Base-by-base conservation (phyloP, 2,329 filamentous ascomycete genomes). In the Lachnellula subtilissima region DNA sequence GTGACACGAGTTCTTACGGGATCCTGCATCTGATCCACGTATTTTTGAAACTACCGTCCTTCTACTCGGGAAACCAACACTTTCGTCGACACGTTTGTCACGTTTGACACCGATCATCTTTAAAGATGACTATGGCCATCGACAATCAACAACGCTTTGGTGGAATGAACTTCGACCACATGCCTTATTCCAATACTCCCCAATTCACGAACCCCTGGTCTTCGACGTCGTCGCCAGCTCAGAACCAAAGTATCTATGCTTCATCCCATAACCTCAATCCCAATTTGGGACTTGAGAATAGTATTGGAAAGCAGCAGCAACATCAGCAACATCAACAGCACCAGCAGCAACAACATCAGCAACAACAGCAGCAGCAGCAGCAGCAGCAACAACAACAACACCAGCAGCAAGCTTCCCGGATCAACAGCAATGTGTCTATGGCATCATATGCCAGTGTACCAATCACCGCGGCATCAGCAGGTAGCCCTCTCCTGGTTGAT, bases 201-300 rank as follows among this genome's bases (percentile, higher is more conserved):
- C 88, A 94, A 63, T 97, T 97, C 77, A 91, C 88, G 68, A 94
- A 97, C 73, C 91, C 91, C 43, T 97, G 92, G 92, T 78, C 78
- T 48, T 82, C 89, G 55, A 80, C 79, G 48, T 78, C 84, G 35
- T 72, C 78, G 11, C 72, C 78, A 22, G 67, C 75, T 35, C 63
- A 73, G 54, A 71, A 71, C 60, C 78, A 84, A 75, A 74, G 78
- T 78, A 74, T 92, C 80, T 81, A 86, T 79, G 69, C 79, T 71
- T 73, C 69, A 66, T 78, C 71, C 76, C 85, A 71, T 75, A 86
- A 69, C 74, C 69, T 89, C 71, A 78, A 84, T 65, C 81, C 78
- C 63, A 76, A 79, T 64, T 75, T 86, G 66, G 77, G 77, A 64
- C 74, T 86, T 65, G 79, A 81, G 65, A 76, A 79, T 51, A 71